Evolutionary conservation across 2,329 filamentous ascomycete genomes (phyloP), one percentile per base, ranked within the genome.

Genomic region (Leptoxyphium fumago): DNA sequence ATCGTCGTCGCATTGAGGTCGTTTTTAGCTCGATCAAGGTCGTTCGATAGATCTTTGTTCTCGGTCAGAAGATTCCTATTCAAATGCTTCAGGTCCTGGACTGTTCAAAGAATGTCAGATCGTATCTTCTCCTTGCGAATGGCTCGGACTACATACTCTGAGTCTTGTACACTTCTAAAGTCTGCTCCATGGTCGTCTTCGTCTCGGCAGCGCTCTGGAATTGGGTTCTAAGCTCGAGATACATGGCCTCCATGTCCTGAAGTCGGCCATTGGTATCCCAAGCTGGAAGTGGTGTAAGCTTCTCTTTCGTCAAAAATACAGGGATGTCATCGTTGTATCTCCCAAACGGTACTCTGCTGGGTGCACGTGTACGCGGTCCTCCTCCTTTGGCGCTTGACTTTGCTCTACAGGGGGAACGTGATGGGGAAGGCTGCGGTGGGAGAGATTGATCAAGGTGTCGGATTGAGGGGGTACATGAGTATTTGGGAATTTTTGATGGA

Each of bases 211-310:
- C 79, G 29, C 73, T 73, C 46, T 78, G 77, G 58, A 95, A 77
- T 50, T 82, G 80, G 46, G 80, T 73, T 56, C 82, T 81, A 48
- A 96, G 70, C 46, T 74, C 70, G 40, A 74, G 72, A 58, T 86
- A 86, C 55, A 89, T 73, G 14, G 71, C 69, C 55, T 94, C 84
- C 65, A 95, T 80, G 47, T 78, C 74, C 49, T 80, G 78, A 52
- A 95, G 74, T 50, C 81, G 78, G 48, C 76, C 76, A 54, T 87
- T 80, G 52, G 87, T 78, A 60, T 95, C 86, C 74, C 82, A 89
- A 56, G 75, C 82, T 84, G 74, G 68, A 60, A 61, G 59, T 64
- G 68, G 72, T 51, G 74, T 66, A 54, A 61, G 58, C 55, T 51
- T 55, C 38, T 60, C 58, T 58, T 61, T 61, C 45, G 72, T 84